Base-by-base conservation (phyloP, 2,329 filamentous ascomycete species). In the Shiraia bambusicola region DNA sequence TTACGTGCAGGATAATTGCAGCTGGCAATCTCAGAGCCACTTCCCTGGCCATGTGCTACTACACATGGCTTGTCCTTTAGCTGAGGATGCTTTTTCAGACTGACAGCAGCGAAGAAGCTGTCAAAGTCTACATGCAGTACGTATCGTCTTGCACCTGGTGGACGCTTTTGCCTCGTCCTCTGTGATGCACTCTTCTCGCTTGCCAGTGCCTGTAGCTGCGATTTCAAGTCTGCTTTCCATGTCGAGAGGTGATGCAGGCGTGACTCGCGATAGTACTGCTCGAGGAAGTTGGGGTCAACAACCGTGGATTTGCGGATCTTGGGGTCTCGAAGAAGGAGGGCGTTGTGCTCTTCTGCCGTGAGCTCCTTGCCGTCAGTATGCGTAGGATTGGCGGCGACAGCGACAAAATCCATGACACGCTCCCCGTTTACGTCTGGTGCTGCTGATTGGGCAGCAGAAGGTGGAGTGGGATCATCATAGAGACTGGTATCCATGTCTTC, bases 51-150 rank as follows among this genome's bases (percentile, higher is more conserved):
- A 61, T 98, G 93, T 3, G 93, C 92, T 25, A 98, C 87, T 1
- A 88, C 93, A 2, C 86, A 83, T 0, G 94, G 93, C 60, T 90
- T 92, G 36, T 87, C 83, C 28, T 76, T 73, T 46, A 81, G 84
- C 14, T 94, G 82, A 0, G 92, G 90, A 16, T 83, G 77, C 39
- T 83, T 86, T 56, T 90, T 89, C 13, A 86, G 69, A 1, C 93
- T 96, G 0, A 98, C 88, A 0, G 94, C 88, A 45, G 91, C 95
- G 69, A 98, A 98, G 71, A 98, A 98, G 67, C 90, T 93, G 70
- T 98, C 94, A 66, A 98, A 98, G 63, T 98, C 93, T 22, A 98
- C 89, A 59, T 98, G 93, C 61, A 98, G 80, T 38, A 98, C 79
- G 58, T 97, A 98, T 36, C 87, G 76, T 46, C 91, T 78, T 3